phyloP scores from a whole-genome alignment of 495 filamentous ascomycete species.

The Halenospora varia region DNA sequence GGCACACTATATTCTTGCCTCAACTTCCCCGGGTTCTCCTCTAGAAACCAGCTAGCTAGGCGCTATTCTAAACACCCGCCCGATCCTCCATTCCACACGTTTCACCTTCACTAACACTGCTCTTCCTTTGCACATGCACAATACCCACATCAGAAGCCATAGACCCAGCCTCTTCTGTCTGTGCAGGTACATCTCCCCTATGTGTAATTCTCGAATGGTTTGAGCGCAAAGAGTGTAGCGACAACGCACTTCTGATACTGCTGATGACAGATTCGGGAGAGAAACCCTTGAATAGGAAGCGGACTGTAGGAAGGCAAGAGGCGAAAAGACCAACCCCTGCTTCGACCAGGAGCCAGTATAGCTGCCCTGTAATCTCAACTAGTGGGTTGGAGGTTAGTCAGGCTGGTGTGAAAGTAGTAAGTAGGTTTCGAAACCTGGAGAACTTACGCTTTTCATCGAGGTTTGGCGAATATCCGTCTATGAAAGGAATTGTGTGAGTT shows the following conservation, averaged over 20 bases:
- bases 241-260: not conserved
- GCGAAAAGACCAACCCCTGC: not conserved
- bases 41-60: too few species aligned
- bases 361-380: not conserved
- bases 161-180: not conserved
- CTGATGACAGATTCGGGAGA: not conserved
- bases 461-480: too few species aligned
- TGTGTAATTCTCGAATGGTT: not conserved
- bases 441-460: not conserved
- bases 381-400: not conserved
- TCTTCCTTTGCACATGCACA: too few species aligned
- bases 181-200: not conserved
- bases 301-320: not conserved
- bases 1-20: too few species aligned
- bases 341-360: not conserved
- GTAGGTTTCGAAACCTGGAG: not conserved
- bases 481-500: too few species aligned
- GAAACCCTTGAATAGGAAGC: not conserved
- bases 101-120: too few species aligned
- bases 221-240: not conserved
- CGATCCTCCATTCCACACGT: too few species aligned
- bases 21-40: too few species aligned
- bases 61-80: too few species aligned
- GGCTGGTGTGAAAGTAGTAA: too few species aligned
- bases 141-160: not conserved